Evolutionary conservation across 2,329 filamentous ascomycete species (phyloP), one percentile per base, ranked within the genome.

Genomic region (Cladophialophora bantiana): DNA sequence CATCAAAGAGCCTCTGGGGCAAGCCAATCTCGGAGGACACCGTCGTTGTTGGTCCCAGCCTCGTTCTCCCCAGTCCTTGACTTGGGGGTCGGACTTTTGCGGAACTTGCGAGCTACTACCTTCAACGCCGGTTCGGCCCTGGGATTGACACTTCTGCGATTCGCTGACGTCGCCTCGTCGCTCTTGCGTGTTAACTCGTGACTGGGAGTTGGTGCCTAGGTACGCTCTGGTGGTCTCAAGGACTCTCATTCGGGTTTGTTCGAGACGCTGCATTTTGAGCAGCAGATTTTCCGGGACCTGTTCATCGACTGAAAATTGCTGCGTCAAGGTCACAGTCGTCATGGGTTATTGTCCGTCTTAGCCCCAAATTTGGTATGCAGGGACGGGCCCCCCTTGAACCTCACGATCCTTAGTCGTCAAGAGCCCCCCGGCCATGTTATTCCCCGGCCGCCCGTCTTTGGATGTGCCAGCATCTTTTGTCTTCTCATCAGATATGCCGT

Each of bases 221-320:
- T 59, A 59, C 2, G 56, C 38, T 48, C 56, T 32, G 0, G 56
- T 59, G 56, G 18, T 59, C 36, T 59, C 34, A 20, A 59, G 56
- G 26, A 59, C 26, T 15, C 38, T 40, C 18, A 31, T 20, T 42
- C 56, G 56, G 38, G 45, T 18, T 34, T 45, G 20, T 59, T 59
- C 56, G 13, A 59, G 56, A 15, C 38, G 38, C 26, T 45, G 36
- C 38, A 34, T 7, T 4, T 36, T 36, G 2, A 35, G 55, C 10
- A 36, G 15, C 2, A 59, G 38, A 4, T 18, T 59, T 35, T 34
- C 56, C 45, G 20, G 26, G 15, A 59, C 12, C 20, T 18, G 13
- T 55, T 7, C 26, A 55, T 34, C 52, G 15, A 7, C 52, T 55
- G 52, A 55, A 55, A 55, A 26, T n/a, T n/a, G 4, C 13, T n/a